A percentile compares a stretch with the other conserved stretches of the same genome.
phyloP scores from a whole-genome alignment of 208 protist genomes.

The Spironucleus salmonicida region DNA sequence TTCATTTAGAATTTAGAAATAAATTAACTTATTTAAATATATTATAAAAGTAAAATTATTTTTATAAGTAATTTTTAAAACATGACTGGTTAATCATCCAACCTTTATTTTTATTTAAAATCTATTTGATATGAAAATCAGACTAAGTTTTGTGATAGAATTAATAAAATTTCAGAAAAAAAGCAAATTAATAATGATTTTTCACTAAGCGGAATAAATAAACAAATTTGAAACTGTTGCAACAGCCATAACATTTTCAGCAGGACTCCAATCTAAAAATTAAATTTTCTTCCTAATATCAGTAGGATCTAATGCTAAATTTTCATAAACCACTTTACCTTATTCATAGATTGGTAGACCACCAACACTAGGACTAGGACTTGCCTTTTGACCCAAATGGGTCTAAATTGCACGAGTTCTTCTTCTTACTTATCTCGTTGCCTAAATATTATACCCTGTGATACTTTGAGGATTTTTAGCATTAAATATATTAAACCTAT shows the following conservation, averaged over 20 bases:
- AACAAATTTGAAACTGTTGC: constrained; percentile 18
- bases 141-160: no score
- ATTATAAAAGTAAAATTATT: no score
- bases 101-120: no score
- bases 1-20: no score
- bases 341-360: constrained; percentile 13
- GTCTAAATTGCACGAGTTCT: neutral
- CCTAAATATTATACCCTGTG: neutral
- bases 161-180: no score
- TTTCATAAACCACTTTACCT: constrained; percentile 12
- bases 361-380: neutral
- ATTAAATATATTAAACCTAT: constrained; percentile 21
- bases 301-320: neutral
- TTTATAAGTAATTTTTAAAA: no score
- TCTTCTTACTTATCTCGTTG: neutral
- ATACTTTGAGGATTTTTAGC: neutral
- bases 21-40: no score
- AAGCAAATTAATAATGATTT: no score
- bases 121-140: no score
- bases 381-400: neutral
- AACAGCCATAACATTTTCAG: constrained; percentile 9
- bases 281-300: constrained; percentile 14
- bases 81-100: no score
- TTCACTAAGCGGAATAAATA: constrained; percentile 20
- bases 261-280: constrained; percentile 19